Evolutionary conservation across 768 basidiomycete species (phyloP).

Genomic region (Lactifluus volemus): DNA sequence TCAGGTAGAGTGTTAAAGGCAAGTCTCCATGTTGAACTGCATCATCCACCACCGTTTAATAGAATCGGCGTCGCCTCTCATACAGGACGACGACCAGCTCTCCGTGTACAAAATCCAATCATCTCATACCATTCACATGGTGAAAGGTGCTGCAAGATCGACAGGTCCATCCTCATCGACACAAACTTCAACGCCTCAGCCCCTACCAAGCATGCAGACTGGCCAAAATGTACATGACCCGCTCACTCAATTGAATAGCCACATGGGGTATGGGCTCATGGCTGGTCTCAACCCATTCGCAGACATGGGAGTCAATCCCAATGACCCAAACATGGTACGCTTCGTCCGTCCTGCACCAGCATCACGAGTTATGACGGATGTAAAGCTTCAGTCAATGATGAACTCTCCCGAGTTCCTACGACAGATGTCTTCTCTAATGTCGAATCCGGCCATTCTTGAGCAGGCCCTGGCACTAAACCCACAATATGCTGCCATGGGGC

Average conservation of each 20-base stretch:
- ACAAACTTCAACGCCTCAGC: conserved; percentile 38
- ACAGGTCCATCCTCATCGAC: conserved; percentile 27
- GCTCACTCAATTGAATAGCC: conserved; percentile 72
- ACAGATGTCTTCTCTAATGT: conserved; percentile 82
- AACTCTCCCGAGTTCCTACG: conserved; percentile 76
- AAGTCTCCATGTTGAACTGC: conserved; percentile 12
- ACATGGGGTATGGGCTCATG: conserved; percentile 69
- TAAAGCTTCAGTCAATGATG: conserved; percentile 76
- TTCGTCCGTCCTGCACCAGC: not conserved
- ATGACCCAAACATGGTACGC: conserved; percentile 89
- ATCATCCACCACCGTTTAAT: not conserved
- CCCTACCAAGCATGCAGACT: conserved; percentile 78
- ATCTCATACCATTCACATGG: conserved; percentile 87
- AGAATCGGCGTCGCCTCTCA: not conserved
- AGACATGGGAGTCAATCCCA: conserved; percentile 81
- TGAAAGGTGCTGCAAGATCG: conserved; percentile 65
- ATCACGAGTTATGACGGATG: not conserved
- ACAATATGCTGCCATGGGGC: conserved; percentile 63
- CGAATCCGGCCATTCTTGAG: conserved; percentile 83
- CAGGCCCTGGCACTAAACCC: conserved; percentile 80
- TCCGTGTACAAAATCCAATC: conserved; percentile 87
- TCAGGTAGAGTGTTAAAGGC: conserved; percentile 71
- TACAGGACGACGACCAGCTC: conserved; percentile 73
- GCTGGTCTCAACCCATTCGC: conserved; percentile 89
- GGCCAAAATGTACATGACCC: conserved; percentile 88